phyloP scores from a whole-genome alignment of 2,329 filamentous ascomycete genomes.

The Leptosphaerulina australis region DNA sequence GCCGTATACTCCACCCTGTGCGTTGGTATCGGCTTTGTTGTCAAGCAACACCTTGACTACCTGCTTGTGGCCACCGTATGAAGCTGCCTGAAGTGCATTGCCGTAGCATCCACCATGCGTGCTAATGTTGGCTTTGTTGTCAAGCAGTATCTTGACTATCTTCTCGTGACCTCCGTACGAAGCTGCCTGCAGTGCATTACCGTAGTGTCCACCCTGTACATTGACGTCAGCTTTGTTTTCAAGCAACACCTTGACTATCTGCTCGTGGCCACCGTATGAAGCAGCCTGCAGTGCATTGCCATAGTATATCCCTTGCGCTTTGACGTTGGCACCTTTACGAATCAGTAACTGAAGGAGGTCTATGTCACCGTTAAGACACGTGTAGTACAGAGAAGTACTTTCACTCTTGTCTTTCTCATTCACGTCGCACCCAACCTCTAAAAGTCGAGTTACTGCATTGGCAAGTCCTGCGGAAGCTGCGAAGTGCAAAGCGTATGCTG shows the following conservation, averaged over 20 bases:
- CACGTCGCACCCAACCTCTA: conserved; percentile 14
- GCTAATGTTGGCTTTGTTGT: not conserved
- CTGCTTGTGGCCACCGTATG: too few species aligned
- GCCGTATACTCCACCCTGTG: too few species aligned
- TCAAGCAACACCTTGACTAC: not conserved
- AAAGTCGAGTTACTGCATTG: conserved; percentile 13
- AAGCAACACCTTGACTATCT: conserved; percentile 1
- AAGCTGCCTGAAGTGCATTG: too few species aligned
- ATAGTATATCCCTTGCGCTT: too few species aligned
- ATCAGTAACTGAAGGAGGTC: not conserved
- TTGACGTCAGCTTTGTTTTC: not conserved
- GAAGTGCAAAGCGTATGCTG: conserved; percentile 26
- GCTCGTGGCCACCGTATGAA: not conserved
- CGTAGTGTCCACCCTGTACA: not conserved
- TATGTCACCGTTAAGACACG: not conserved
- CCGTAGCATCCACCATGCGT: not conserved
- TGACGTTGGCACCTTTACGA: not conserved
- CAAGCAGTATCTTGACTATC: conserved; percentile 4
- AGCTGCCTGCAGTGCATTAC: conserved; percentile 7
- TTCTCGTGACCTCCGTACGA: not conserved
- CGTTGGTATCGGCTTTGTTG: too few species aligned
- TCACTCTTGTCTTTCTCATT: conserved; percentile 14
- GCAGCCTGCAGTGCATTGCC: not conserved
- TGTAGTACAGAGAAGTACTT: conserved; percentile 11
- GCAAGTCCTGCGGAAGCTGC: conserved; percentile 21